A percentile compares a stretch with the other conserved stretches of the same genome.
Conservation (phyloP, 768 basidiomycete species). For the Scleroderma citrinum region DNA sequence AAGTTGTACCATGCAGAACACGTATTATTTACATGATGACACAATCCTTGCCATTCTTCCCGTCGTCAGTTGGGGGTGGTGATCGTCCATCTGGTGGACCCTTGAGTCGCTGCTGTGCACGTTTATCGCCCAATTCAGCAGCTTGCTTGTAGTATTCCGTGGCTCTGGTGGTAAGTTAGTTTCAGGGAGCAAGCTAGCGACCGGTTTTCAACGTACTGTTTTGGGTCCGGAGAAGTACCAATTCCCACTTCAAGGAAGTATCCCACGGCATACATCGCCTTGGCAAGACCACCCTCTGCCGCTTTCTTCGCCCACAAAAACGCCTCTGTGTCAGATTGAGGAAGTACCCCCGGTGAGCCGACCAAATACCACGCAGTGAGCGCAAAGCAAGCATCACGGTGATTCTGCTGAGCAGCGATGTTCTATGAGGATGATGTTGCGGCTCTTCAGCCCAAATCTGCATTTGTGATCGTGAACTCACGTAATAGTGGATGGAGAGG, state of each 20-base stretch:
- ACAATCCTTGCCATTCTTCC: conserved; percentile 68
- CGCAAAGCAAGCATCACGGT: conserved; percentile 96
- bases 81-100: conserved; percentile 52
- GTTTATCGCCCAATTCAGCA: conserved; percentile 89
- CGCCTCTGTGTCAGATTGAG: conserved; percentile 97
- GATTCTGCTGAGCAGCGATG: conserved; percentile 95
- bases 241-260: conserved; percentile 98
- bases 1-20: too few relatives aligned
- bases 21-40: conserved; percentile 66
- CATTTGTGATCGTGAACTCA: conserved; percentile 40
- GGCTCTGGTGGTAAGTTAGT: conserved; percentile 42
- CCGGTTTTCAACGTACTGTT: conserved; percentile 47
- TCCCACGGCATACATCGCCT: conserved; percentile 97
- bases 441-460: too few relatives aligned
- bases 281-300: conserved; percentile 84
- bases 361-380: conserved; percentile 99
- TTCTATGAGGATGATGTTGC: conserved; percentile 51
- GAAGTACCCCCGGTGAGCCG: conserved; percentile 93
- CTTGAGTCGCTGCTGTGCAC: conserved; percentile 79
- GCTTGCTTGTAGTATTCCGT: conserved; percentile 83
- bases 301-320: conserved; percentile 97
- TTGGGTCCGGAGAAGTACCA: conserved; percentile 60
- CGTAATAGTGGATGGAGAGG: conserved; percentile 97
- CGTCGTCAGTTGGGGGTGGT: conserved; percentile 44
- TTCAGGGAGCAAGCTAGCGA: background rate